Evolutionary conservation across 164 flowering plant species (phyloP).

Genomic region (Echeveria elegans): DNA sequence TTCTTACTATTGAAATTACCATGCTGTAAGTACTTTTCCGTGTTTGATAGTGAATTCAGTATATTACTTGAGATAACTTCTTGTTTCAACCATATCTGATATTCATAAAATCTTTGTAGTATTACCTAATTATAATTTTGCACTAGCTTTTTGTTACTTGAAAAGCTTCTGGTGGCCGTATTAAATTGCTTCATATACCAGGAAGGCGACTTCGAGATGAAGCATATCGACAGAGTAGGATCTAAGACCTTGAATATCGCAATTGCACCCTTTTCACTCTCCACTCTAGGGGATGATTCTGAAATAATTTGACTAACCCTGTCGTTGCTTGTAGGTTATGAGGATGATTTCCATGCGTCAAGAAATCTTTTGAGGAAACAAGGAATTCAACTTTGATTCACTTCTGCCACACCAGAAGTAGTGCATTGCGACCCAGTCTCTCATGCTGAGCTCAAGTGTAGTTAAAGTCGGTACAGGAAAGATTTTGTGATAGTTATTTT

Average conservation of each 20-base stretch:
- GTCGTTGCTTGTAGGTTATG: neutral
- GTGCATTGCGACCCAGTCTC: neutral
- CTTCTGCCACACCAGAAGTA: neutral
- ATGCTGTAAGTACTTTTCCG: neutral
- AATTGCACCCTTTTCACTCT: constrained; percentile 82
- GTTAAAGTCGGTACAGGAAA: neutral
- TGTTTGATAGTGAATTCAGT: neutral
- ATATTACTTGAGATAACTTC: neutral
- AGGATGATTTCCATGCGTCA: neutral
- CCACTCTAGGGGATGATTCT: constrained; percentile 54
- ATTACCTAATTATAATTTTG: neutral
- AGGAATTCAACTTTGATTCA: neutral
- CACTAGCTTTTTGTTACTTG: neutral
- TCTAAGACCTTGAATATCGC: constrained; percentile 65
- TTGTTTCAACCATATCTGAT: neutral
- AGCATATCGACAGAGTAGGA: constrained; percentile 58
- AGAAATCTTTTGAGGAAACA: neutral
- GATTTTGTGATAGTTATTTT: neutral
- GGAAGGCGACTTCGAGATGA: constrained; percentile 98
- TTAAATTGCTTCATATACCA: constrained; percentile 16
- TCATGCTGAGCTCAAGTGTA: neutral
- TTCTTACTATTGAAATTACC: neutral
- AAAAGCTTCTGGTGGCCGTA: neutral
- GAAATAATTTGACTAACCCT: constrained; percentile 26
- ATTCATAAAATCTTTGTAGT: neutral